These are phyloP conservation scores for Neofusicoccum ribis DNA, from an alignment of 2,329 filamentous ascomycete genomes.

Conservation along the genomic window DNA sequence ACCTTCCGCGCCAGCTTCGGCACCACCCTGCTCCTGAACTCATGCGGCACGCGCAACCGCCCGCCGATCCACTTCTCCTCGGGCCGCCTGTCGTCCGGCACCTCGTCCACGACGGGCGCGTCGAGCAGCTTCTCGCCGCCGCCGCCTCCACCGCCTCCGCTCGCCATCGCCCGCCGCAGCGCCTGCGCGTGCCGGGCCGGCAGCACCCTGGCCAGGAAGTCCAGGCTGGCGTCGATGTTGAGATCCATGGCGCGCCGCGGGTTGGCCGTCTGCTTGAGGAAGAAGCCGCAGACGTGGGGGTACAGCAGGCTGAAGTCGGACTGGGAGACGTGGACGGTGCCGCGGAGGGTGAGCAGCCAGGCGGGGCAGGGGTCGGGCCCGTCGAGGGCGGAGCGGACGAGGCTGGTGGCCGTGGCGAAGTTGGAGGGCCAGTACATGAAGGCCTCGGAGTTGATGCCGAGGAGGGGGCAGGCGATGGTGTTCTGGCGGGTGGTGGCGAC, in stretches of 20 bases:
- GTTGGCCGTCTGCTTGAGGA: constrained; percentile 65
- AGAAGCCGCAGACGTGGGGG: constrained; percentile 56
- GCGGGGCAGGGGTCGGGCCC: constrained; percentile 39
- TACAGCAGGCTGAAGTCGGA: constrained; percentile 68
- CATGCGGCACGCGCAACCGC: constrained; percentile 59
- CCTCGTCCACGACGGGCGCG: constrained; percentile 44
- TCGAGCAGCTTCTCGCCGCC: constrained; percentile 55
- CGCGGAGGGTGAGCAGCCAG: constrained; percentile 51
- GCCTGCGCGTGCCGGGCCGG: constrained; percentile 48
- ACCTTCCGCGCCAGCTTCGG: constrained; percentile 46
- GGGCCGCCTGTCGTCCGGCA: constrained; percentile 57
- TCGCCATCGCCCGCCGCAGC: neutral
- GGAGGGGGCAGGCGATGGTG: constrained; percentile 53
- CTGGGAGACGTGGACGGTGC: constrained; percentile 66
- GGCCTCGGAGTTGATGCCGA: constrained; percentile 66
- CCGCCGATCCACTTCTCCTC: constrained; percentile 60
- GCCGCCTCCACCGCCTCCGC: constrained; percentile 34
- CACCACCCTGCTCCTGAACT: constrained; percentile 54
- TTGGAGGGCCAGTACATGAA: constrained; percentile 71
- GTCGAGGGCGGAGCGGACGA: constrained; percentile 56
- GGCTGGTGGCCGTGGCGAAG: constrained; percentile 57
- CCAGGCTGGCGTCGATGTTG: constrained; percentile 62
- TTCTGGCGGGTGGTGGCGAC: constrained; percentile 23
- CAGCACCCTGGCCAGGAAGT: constrained; percentile 60
- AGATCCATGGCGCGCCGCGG: constrained; percentile 63